These are phyloP conservation scores for Ganoderma multipileum DNA, from an alignment of 1,284 basidiomycete species.

Conservation along the genomic window DNA sequence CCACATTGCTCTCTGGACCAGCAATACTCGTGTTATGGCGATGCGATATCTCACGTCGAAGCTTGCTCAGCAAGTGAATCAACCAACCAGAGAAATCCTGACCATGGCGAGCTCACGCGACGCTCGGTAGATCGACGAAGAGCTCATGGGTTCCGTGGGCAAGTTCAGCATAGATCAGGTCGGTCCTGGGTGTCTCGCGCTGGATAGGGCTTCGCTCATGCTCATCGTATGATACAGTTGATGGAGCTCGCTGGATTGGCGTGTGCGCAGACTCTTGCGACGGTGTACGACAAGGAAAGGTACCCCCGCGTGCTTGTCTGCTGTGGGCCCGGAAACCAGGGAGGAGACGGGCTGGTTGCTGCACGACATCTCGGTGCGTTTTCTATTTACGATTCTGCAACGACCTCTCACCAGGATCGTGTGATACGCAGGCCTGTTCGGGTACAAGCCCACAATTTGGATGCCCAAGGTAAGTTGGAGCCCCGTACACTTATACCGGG, in stretches of 20 bases:
- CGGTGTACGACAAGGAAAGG: conserved; percentile 71
- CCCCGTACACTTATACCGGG: no score
- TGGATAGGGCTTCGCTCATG: neutral
- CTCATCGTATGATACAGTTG: conserved; percentile 55
- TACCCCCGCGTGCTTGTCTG: conserved; percentile 87
- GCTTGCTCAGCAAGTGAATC: conserved; percentile 78
- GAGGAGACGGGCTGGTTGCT: conserved; percentile 97
- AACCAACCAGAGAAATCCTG: neutral
- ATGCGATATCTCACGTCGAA: conserved; percentile 80
- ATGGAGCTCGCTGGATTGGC: conserved; percentile 99
- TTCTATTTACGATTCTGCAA: neutral
- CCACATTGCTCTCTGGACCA: neutral
- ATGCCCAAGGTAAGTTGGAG: conserved; percentile 92
- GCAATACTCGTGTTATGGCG: conserved; percentile 54
- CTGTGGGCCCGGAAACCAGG: conserved; percentile 97
- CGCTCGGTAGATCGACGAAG: conserved; percentile 81
- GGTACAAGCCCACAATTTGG: conserved; percentile 85
- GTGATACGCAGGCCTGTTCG: conserved; percentile 76
- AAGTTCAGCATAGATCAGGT: conserved; percentile 94
- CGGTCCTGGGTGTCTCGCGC: conserved; percentile 15
- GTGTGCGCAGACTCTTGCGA: conserved; percentile 89
- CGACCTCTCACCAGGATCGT: neutral
- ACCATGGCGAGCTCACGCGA: conserved; percentile 11
- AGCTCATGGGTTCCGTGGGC: conserved; percentile 85
- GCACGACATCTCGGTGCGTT: conserved; percentile 87